Percentiles rank a stretch among this genome's conserved stretches.
Conservation (phyloP, 768 basidiomycete genomes). For the Strobilomyces dryophilus region DNA sequence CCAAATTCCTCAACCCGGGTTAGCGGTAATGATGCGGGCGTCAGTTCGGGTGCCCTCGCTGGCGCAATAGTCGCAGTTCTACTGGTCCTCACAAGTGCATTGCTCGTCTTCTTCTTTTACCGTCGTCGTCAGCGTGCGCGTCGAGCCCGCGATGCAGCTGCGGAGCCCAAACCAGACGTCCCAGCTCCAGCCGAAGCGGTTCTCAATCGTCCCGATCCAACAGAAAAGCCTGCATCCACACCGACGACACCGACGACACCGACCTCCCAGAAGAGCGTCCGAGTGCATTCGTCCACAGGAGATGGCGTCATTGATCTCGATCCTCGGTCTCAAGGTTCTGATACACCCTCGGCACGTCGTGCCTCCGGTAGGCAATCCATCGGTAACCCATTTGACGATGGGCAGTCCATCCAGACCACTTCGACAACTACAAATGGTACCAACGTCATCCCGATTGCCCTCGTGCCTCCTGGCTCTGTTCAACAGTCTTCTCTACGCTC, state of each 20-base stretch:
- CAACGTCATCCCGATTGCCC: conserved; percentile 84
- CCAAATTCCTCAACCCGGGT: conserved; percentile 18
- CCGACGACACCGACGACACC: conserved; percentile 17
- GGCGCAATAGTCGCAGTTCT: conserved; percentile 68
- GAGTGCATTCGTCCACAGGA: conserved; percentile 44
- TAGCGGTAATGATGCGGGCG: conserved; percentile 35
- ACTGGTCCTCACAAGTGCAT: conserved; percentile 50
- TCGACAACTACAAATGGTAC: conserved; percentile 72
- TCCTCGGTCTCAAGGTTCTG: conserved; percentile 42
- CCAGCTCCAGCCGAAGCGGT: conserved; percentile 76
- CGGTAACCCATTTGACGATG: conserved; percentile 74
- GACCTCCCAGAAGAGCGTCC: conserved; percentile 30
- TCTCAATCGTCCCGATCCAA: conserved; percentile 79
- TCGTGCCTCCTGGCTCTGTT: conserved; percentile 59
- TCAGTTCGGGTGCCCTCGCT: conserved; percentile 68
- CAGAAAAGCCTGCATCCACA: conserved; percentile 47
- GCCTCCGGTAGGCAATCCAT: conserved; percentile 19
- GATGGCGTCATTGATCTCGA: conserved; percentile 58
- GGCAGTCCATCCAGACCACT: conserved; percentile 73
- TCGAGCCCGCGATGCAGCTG: conserved; percentile 26
- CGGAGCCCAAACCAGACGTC: conserved; percentile 50
- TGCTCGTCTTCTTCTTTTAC: conserved; percentile 58
- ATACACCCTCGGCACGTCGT: conserved; percentile 8
- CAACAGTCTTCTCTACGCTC: conserved; percentile 34
- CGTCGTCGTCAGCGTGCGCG: conserved; percentile 51